Base-by-base conservation (phyloP, 306 rosid genomes). In the Sechiopsis laciniata region DNA sequence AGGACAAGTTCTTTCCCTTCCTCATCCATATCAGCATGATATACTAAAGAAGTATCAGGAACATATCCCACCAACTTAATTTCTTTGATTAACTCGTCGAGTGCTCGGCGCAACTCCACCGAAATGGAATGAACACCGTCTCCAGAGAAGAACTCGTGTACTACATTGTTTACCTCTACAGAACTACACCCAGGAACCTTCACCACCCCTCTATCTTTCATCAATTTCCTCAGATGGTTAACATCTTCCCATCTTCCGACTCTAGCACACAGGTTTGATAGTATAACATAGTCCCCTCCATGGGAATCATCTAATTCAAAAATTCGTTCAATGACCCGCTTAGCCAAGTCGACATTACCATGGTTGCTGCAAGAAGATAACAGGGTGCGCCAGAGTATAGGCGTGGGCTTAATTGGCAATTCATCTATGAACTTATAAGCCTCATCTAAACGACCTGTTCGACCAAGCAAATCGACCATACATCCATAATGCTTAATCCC, bases 181-280 rank as follows among this genome's bases (percentile, higher is more conserved):
- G 95, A 87, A 83, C 96, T 92, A 78, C 96, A 87, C 2, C 96
- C 93, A 0, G 96, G 98, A 67, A 90, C 81, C 64, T 92, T 92
- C 7, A 74, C 82, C 14, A 87, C 93, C 29, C 91, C 84, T 83
- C 82, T 83, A 71, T 82, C 86, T 60, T 77, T 83, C 98, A 90
- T 92, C 87, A 74, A 73, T 69, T 87, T 87, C 84, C 96, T 84
- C 14, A 88, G 55, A 73, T 64, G 54, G 75, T 87, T 90, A 81
- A 87, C 96, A 72, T 90, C 96, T 57, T 88, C 95, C 98, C 96
- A 90, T 78, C 76, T 87, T 63, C 93, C 96, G 5, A 79, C 76
- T 75, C 81, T 84, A 54, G 91, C 93, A 57, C 79, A 88, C 82
- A 90, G 83, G 83, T 92, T 92, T 9, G 96, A 92, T 68, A 92